phyloP scores from a whole-genome alignment of 1,284 basidiomycete genomes.

The Tylopilus orsonianus region DNA sequence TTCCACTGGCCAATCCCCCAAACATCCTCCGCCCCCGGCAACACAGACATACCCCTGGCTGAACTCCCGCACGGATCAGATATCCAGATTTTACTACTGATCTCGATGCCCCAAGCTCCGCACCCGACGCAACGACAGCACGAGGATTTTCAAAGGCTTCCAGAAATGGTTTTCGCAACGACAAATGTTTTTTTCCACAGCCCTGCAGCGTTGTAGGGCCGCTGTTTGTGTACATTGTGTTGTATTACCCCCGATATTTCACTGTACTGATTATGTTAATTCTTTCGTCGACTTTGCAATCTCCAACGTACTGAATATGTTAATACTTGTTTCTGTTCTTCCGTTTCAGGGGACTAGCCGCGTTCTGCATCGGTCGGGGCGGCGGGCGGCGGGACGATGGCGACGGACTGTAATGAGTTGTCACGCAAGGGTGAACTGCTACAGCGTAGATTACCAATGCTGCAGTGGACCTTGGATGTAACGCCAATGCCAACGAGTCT shows the following conservation, averaged over 20 bases:
- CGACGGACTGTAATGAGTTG: neutral
- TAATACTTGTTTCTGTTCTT: conserved; percentile 1
- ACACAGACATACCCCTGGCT: conserved; percentile 1
- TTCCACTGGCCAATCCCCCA: conserved; percentile 23
- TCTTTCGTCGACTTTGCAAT: neutral
- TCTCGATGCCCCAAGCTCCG: conserved; percentile 28
- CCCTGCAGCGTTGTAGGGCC: conserved; percentile 12
- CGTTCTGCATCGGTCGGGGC: too few species aligned
- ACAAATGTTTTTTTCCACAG: conserved; percentile 18
- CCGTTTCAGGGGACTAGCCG: neutral
- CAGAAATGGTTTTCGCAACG: conserved; percentile 31
- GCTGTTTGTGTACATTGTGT: conserved; percentile 7
- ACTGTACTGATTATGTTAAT: conserved; percentile 10
- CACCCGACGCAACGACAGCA: conserved; percentile 1
- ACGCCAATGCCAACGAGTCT: too few species aligned
- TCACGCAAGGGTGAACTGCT: neutral
- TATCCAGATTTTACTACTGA: conserved; percentile 29
- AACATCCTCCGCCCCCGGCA: neutral
- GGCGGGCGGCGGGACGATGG: too few species aligned
- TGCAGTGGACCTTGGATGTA: too few species aligned
- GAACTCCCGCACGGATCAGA: conserved; percentile 21
- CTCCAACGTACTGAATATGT: conserved; percentile 10
- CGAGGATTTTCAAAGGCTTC: conserved; percentile 1
- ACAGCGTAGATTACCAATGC: too few species aligned
- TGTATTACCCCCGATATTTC: conserved; percentile 8